These are phyloP conservation scores for Cyclostephanos tholiformis DNA, from an alignment of 108 stramenopile genomes.

Conservation along the genomic window DNA sequence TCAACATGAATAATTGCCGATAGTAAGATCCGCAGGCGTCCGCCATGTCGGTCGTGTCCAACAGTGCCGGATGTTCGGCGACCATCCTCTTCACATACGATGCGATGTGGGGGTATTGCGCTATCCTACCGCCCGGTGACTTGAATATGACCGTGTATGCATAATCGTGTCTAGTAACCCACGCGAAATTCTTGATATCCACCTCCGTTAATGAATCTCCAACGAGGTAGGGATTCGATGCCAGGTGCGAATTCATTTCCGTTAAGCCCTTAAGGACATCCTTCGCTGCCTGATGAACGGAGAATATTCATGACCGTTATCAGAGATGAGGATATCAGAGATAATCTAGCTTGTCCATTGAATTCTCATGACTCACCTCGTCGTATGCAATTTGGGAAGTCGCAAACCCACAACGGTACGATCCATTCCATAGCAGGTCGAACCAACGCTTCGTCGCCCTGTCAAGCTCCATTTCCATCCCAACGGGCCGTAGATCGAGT, in stretches of 20 bases:
- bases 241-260: conserved; percentile 59
- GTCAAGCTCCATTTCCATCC: conserved; percentile 64
- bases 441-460: conserved; percentile 79
- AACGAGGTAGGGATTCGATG: conserved; percentile 54
- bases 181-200: conserved; percentile 76
- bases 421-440: conserved; percentile 82
- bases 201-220: conserved; percentile 71
- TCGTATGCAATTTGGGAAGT: conserved; percentile 86
- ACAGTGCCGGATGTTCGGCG: conserved; percentile 47
- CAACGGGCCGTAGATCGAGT: conserved; percentile 77
- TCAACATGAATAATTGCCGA: conserved; percentile 78
- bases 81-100: conserved; percentile 50
- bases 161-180: conserved; percentile 80
- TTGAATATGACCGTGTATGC: conserved; percentile 82
- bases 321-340: background rate
- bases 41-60: conserved; percentile 67
- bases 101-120: conserved; percentile 47
- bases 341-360: background rate
- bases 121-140: conserved; percentile 63
- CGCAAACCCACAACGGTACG: conserved; percentile 86
- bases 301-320: background rate
- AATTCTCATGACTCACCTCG: conserved; percentile 46
- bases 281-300: conserved; percentile 34
- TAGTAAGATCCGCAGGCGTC: conserved; percentile 81
- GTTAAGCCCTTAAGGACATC: conserved; percentile 70